A percentile compares a stretch with the other conserved stretches of the same genome.
phyloP scores from a whole-genome alignment of 2,329 filamentous ascomycete species.

The Geosmithia putterillii region DNA sequence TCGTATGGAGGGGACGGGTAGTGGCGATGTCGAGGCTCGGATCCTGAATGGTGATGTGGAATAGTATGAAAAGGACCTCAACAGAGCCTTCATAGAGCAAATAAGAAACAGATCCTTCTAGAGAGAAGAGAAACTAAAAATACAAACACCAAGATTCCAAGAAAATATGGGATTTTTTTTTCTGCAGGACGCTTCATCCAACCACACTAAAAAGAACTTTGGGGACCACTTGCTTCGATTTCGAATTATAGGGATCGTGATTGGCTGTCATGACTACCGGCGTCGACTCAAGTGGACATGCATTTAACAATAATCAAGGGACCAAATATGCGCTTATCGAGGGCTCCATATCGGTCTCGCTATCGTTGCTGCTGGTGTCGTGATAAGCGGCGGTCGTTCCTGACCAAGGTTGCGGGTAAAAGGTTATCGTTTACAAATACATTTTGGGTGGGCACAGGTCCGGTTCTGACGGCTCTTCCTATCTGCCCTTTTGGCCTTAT shows the following conservation, averaged over 20 bases:
- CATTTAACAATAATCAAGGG: neutral
- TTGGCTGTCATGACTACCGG: neutral
- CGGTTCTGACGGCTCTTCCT: neutral
- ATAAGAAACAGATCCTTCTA: neutral
- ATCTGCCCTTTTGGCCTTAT: too few species aligned
- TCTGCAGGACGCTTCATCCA: neutral
- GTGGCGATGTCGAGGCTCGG: neutral
- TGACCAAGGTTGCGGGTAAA: neutral
- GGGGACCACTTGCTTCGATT: neutral
- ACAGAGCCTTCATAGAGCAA: neutral
- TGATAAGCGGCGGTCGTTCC: neutral
- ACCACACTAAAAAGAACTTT: neutral
- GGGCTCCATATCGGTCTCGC: neutral
- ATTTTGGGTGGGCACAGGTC: neutral
- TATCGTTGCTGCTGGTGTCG: neutral
- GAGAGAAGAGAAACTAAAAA: neutral
- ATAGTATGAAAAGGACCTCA: neutral
- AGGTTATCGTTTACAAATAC: neutral
- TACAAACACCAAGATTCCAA: neutral
- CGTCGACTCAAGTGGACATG: neutral
- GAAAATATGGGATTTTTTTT: neutral
- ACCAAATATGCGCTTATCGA: neutral
- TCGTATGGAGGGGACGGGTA: neutral
- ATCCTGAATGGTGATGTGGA: neutral
- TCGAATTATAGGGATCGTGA: neutral